Evolutionary conservation across 2,329 filamentous ascomycete species (phyloP), one percentile per base, ranked within the genome.

Genomic region (Ilyonectria sp.): DNA sequence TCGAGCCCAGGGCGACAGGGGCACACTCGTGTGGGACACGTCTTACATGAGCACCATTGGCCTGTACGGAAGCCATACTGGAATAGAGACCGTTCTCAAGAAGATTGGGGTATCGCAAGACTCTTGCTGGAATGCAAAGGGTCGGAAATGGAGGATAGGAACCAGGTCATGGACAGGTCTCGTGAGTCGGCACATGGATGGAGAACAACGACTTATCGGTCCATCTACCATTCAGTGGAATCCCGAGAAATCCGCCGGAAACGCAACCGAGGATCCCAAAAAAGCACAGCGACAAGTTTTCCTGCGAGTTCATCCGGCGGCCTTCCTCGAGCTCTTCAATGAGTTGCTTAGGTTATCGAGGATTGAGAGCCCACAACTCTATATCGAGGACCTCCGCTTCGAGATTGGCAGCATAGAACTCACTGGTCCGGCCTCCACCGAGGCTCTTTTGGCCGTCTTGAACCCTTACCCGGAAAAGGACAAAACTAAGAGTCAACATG

Each of bases 41-140:
- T 98, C 95, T 79, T 99, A 98, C 78, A 92, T 96, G 84, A 93
- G 93, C 73, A 97, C 94, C 1, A 92, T 98, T 71, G 87, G 91
- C 15, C 78, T 98, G 4, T 91, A 92, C 72, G 96, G 95, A 0
- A 82, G 85, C 15, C 83, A 89, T 46, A 80, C 83, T 33, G 91
- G 91, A 60, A 82, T 97, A 46, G 84, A 90, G 62, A 87, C 88
- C 43, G 84, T 95, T 10, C 79, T 98, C 37, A 89, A 85, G 74
- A 86, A 85, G 6, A 74, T 97, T 2, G 91, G 92, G 1, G 80
- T 94, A 50, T 83, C 83, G 1, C 86, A 89, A 21, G 85, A 89
- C 15, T 85, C 87, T 17, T 82, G 89, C 26, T 94, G 91, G 89
- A 89, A 87, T 26, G 83, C 82, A 3, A 90, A 86, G 65, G 92